Evolutionary conservation across 495 filamentous ascomycete species (phyloP).

Genomic region (Aspergillus taichungensis): DNA sequence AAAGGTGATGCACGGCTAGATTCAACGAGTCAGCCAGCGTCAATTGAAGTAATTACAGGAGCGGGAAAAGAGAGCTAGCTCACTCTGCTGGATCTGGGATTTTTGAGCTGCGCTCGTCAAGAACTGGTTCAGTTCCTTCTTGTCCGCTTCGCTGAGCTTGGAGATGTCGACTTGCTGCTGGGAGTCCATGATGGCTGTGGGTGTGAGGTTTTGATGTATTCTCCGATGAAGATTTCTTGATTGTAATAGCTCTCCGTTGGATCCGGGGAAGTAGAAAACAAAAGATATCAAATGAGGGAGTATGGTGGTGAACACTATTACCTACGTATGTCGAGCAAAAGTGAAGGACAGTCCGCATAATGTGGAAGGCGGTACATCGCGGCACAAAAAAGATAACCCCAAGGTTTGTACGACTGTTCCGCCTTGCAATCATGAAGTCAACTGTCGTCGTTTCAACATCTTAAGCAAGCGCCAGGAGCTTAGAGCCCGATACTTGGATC

Average conservation of each 20-base stretch:
- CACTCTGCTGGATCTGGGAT: conserved; percentile 69
- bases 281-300: too few species aligned
- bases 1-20: conserved; percentile 70
- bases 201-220: not conserved
- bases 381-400: conserved; percentile 26
- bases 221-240: too few species aligned
- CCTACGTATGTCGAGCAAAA: too few species aligned
- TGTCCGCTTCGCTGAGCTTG: conserved; percentile 72
- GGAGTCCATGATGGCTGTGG: conserved; percentile 27
- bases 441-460: too few species aligned
- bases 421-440: too few species aligned
- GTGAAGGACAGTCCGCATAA: too few species aligned
- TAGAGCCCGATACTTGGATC: too few species aligned
- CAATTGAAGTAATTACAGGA: not conserved
- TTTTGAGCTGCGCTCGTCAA: conserved; percentile 75
- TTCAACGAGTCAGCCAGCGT: not conserved
- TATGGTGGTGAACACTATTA: too few species aligned
- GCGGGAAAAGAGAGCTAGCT: conserved; percentile 17
- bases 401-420: too few species aligned
- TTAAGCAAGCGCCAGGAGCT: too few species aligned
- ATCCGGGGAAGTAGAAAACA: too few species aligned
- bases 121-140: conserved; percentile 77
- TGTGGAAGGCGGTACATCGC: conserved; percentile 16
- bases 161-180: conserved; percentile 47
- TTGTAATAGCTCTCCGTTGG: too few species aligned